These are phyloP conservation scores for Lactifluus pinguis DNA, from an alignment of 768 basidiomycete genomes.

Conservation along the genomic window DNA sequence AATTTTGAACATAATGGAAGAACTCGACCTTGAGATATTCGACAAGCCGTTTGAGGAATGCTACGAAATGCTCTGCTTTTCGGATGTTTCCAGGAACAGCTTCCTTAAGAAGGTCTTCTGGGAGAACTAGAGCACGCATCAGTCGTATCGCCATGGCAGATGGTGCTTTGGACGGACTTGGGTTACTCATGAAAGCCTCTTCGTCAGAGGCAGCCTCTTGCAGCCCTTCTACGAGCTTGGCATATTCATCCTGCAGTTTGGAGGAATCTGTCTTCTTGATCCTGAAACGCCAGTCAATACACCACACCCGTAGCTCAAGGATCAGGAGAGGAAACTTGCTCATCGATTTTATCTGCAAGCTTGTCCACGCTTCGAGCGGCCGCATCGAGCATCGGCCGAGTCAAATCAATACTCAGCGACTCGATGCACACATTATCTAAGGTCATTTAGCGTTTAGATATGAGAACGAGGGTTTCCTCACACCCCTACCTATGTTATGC, in stretches of 20 bases:
- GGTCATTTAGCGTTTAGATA: neutral
- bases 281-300: constrained; percentile 33
- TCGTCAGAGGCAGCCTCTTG: constrained; percentile 69
- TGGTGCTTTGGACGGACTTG: constrained; percentile 40
- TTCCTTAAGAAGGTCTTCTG: constrained; percentile 90
- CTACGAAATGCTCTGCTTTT: constrained; percentile 98
- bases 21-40: constrained; percentile 86
- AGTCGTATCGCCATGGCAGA: constrained; percentile 5
- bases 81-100: constrained; percentile 97
- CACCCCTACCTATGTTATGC: constrained; percentile 85
- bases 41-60: constrained; percentile 95
- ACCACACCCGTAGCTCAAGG: neutral
- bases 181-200: constrained; percentile 84
- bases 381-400: constrained; percentile 94
- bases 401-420: constrained; percentile 93
- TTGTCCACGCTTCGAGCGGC: constrained; percentile 81
- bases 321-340: constrained; percentile 42
- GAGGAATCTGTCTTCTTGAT: constrained; percentile 90
- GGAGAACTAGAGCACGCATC: constrained; percentile 49
- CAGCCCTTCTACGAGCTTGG: constrained; percentile 87
- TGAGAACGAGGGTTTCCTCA: neutral
- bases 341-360: constrained; percentile 87
- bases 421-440: constrained; percentile 98
- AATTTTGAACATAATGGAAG: neutral
- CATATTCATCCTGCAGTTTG: constrained; percentile 94